Conservation (phyloP, 176 grass and related monocot species). For the Bolboschoenus planiculmis region DNA sequence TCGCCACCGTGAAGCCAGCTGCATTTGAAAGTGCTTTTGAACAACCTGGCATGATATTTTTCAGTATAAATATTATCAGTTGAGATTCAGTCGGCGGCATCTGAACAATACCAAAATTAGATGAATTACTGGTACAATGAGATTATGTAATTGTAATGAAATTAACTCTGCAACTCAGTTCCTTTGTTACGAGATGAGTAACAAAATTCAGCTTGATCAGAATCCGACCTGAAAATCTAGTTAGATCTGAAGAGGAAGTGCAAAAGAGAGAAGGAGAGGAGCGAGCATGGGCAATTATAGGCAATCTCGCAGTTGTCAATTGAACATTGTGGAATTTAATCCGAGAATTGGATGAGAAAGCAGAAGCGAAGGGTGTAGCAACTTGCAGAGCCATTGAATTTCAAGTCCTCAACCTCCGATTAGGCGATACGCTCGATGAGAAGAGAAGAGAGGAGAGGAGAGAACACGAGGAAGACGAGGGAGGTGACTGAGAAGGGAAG, state of each 20-base stretch:
- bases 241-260: not conserved
- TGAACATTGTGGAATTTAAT: not conserved
- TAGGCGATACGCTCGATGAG: not conserved
- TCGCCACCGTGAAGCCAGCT: constrained; percentile 25
- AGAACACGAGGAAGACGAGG: not conserved
- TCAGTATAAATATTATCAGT: constrained; percentile 11
- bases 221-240: constrained; percentile 17
- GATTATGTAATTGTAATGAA: no score
- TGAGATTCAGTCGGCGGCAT: not conserved
- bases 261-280: not conserved
- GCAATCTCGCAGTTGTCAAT: not conserved
- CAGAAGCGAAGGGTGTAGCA: not conserved
- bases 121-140: no score
- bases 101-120: not conserved
- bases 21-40: constrained; percentile 31
- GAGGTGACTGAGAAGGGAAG: no score
- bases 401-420: no score
- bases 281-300: not conserved
- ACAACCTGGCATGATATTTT: constrained; percentile 32
- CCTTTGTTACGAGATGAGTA: not conserved
- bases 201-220: constrained; percentile 2
- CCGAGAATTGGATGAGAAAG: not conserved
- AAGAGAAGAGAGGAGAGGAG: not conserved
- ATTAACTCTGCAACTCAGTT: not conserved
- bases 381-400: constrained; percentile 32